Evolutionary conservation across 2,329 filamentous ascomycete species (phyloP).

Genomic region (Fusarium agapanthi): DNA sequence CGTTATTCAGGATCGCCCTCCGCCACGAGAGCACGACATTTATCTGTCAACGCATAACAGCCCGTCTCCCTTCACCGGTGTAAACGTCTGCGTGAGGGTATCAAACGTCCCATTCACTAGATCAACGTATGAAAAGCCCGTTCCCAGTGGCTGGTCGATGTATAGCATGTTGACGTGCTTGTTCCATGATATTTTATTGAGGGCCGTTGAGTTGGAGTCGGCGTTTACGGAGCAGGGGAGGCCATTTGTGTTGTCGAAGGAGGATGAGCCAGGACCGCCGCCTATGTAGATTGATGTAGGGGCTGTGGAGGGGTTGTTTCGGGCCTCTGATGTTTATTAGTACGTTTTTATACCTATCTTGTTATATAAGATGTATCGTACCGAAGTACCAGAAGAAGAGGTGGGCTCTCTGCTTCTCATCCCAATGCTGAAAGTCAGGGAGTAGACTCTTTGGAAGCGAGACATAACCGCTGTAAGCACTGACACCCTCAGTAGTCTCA

Average conservation of each 20-base stretch:
- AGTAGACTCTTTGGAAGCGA: constrained; percentile 33
- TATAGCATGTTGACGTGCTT: constrained; percentile 57
- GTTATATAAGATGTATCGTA: no score
- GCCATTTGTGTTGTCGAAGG: constrained; percentile 66
- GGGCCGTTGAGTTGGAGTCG: constrained; percentile 60
- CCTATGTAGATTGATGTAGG: constrained; percentile 65
- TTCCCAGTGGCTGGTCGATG: constrained; percentile 68
- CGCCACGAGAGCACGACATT: constrained; percentile 52
- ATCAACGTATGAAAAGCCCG: constrained; percentile 65
- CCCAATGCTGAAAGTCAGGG: constrained; percentile 40
- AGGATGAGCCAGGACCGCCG: constrained; percentile 69
- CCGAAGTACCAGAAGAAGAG: constrained; percentile 57
- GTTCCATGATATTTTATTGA: constrained; percentile 70
- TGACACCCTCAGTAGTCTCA: constrained; percentile 36
- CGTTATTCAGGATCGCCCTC: constrained; percentile 50
- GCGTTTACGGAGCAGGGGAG: constrained; percentile 60
- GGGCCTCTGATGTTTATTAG: constrained; percentile 39
- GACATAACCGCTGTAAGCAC: constrained; percentile 38
- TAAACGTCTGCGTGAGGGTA: constrained; percentile 49
- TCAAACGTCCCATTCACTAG: constrained; percentile 64
- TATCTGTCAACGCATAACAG: constrained; percentile 59
- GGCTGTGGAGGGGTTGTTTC: constrained; percentile 40
- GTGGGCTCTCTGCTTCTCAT: constrained; percentile 29
- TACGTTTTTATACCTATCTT: accelerated
- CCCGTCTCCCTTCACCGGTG: constrained; percentile 44